These are phyloP conservation scores for Pelargonium australe DNA, from an alignment of 441 rosid species.

Conservation along the genomic window DNA sequence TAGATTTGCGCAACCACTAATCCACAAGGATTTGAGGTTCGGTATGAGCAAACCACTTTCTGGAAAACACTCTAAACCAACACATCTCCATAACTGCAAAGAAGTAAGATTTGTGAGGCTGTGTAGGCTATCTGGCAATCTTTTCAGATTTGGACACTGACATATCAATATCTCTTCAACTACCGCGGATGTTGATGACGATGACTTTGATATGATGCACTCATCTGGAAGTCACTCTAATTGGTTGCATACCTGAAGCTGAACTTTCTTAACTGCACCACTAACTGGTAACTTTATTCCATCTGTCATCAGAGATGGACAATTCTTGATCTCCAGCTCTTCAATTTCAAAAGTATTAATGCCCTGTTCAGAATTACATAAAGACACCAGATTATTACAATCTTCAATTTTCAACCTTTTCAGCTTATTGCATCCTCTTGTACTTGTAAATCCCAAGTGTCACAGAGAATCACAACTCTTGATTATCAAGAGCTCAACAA, in stretches of 20 bases:
- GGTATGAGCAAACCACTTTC: neutral
- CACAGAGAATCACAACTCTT: neutral
- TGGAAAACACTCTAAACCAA: neutral
- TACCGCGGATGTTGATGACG: neutral
- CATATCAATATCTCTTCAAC: neutral
- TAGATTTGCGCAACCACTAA: neutral
- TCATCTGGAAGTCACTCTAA: slow-evolving; percentile 20
- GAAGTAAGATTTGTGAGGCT: neutral
- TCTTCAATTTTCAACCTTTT: neutral
- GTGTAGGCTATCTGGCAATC: neutral
- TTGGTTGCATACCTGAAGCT: slow-evolving; percentile 9
- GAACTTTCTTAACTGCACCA: neutral
- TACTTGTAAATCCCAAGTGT: neutral
- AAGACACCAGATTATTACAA: neutral
- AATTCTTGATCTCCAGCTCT: neutral
- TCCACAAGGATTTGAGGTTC: neutral
- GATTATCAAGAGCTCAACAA: neutral
- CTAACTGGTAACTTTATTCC: neutral
- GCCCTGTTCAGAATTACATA: neutral
- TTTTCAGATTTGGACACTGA: neutral
- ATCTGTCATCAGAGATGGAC: neutral
- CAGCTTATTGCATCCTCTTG: neutral
- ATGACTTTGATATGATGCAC: neutral
- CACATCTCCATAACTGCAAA: neutral
- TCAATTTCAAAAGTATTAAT: neutral